Evolutionary conservation across 2,329 filamentous ascomycete genomes (phyloP), one percentile per base, ranked within the genome.

Genomic region (Rhinocladiella similis): DNA sequence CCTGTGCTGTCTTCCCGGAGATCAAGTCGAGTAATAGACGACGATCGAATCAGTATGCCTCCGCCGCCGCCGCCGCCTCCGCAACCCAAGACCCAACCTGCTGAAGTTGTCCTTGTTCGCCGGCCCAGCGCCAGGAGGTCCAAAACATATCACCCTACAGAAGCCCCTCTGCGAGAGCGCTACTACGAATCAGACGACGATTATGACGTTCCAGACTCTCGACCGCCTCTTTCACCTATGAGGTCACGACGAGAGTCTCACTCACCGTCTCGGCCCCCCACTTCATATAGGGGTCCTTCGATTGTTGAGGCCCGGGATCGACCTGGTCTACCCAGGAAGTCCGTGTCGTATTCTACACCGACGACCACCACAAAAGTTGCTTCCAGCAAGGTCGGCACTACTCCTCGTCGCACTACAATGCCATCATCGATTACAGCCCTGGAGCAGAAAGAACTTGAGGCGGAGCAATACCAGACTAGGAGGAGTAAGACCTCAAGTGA

Each of bases 1-100:
- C 55, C 63, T 20, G 25, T 47, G 13, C 42, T 41, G 19, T 10
- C 56, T 33, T 57, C 63, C 12, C 50, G 59, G 29, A 58, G 52
- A 18, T 61, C 61, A 19, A 43, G 5, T 19, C 56, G 51, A 20
- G 60, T 43, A 36, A 54, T 56, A n/a, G 60, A 64, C 22, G 38
- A 54, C 33, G 63, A 65, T 41, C 54, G 57, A 12, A 46, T 49
- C 4, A 51, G 51, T 10, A 65, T 65, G 63, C 60, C 57, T 14
- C 63, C 63, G 61, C 59, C 57, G 14, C 63, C 63, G 5, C 63
- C 63, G 39, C 50, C 60, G 60, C 60, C 57, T 18, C 63, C 63
- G 3, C 63, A 61, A 39, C 45, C 57, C 33, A 62, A 59, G 39
- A 57, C 57, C 2, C 45, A 51, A 45, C 53, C 50, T 14, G 19